phyloP scores from a whole-genome alignment of 345 rosid species.

The Viola odorata region DNA sequence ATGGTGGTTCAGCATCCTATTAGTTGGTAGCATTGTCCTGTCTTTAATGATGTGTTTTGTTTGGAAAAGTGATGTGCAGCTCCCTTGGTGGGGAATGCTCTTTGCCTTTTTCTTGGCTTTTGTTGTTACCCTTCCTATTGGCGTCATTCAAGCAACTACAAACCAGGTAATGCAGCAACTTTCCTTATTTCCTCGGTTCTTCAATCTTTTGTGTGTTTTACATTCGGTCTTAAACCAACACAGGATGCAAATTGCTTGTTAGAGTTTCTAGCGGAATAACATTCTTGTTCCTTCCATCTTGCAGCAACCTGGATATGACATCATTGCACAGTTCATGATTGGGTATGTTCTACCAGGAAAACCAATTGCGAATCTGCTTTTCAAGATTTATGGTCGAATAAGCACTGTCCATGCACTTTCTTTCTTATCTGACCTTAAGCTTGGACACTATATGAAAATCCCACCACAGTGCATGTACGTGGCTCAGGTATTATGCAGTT shows the following conservation, averaged over 20 bases:
- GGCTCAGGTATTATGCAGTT: conserved; percentile 57
- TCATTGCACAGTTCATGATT: conserved; percentile 93
- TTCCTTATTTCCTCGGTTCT: background rate
- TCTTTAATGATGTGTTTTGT: conserved; percentile 76
- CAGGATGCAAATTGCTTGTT: no score
- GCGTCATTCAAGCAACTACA: conserved; percentile 98
- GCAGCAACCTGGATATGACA: conserved; percentile 99
- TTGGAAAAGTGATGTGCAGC: conserved; percentile 72
- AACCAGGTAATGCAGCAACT: conserved; percentile 55
- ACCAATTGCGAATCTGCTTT: conserved; percentile 89
- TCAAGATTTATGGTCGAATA: conserved; percentile 94
- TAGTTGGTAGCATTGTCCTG: conserved; percentile 48
- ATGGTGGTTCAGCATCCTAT: conserved; percentile 77
- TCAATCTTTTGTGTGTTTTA: no score
- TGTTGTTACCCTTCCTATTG: conserved; percentile 91
- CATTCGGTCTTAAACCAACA: no score
- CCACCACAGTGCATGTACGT: conserved; percentile 97
- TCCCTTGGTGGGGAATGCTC: conserved; percentile 96
- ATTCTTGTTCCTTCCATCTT: conserved; percentile 6
- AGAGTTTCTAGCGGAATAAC: background rate
- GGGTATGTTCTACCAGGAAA: conserved; percentile 88
- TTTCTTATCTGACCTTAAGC: conserved; percentile 95
- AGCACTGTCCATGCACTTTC: conserved; percentile 96
- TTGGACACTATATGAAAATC: conserved; percentile 98
- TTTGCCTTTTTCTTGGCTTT: conserved; percentile 86